Conservation (phyloP, 148 eudicot species). For the Diospyros kaki region DNA sequence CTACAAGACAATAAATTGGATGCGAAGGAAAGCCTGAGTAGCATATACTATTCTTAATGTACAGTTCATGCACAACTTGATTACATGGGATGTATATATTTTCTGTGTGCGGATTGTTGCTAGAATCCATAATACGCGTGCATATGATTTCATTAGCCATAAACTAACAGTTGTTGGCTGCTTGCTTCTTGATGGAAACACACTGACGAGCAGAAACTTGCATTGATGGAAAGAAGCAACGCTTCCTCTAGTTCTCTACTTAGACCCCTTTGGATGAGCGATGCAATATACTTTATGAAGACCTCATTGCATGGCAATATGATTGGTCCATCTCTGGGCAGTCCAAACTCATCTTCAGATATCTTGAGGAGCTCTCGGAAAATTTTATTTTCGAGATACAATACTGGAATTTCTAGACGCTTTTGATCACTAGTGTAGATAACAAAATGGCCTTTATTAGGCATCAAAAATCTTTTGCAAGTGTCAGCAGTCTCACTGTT, state of each 20-base stretch:
- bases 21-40: too few species aligned
- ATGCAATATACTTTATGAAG: conserved; percentile 28
- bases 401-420: conserved; percentile 29
- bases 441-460: conserved; percentile 36
- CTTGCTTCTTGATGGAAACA: not conserved
- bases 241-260: conserved; percentile 19
- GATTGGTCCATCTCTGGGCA: conserved; percentile 35
- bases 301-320: conserved; percentile 36
- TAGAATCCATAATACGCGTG: too few species aligned
- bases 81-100: too few species aligned
- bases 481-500: too few species aligned
- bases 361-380: conserved; percentile 36
- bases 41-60: too few species aligned
- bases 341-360: conserved; percentile 50
- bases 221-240: conserved; percentile 16
- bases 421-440: conserved; percentile 27
- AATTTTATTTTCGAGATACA: conserved; percentile 23
- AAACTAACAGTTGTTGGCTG: too few species aligned
- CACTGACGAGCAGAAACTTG: not conserved
- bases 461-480: not conserved
- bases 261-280: conserved; percentile 21
- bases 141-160: too few species aligned
- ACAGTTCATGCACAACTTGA: too few species aligned
- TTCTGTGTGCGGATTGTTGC: too few species aligned
- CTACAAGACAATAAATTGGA: too few species aligned